Percentiles rank a stretch among this genome's conserved stretches.
These are phyloP conservation scores for Epithemia pelagica DNA, from an alignment of 108 stramenopile species.

Conservation along the genomic window DNA sequence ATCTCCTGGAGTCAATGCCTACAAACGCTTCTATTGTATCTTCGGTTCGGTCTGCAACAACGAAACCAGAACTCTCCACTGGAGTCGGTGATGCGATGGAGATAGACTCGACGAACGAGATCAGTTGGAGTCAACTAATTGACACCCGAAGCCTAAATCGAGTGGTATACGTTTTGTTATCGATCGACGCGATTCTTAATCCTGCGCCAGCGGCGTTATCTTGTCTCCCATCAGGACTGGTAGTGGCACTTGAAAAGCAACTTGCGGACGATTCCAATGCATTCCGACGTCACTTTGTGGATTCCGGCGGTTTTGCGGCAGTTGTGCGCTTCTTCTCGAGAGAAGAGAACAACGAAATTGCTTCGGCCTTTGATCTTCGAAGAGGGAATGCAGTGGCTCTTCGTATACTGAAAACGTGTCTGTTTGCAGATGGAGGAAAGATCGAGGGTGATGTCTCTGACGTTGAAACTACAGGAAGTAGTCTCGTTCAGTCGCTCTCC, in stretches of 20 bases:
- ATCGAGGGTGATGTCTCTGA: not conserved
- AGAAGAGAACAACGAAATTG: constrained; percentile 35
- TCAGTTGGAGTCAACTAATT: constrained; percentile 60
- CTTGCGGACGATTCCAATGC: constrained; percentile 29
- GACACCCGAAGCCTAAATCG: constrained; percentile 63
- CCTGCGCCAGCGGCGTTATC: constrained; percentile 80
- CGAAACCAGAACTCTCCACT: constrained; percentile 3
- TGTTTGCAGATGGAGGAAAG: constrained; percentile 37
- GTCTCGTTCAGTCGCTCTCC: constrained; percentile 46
- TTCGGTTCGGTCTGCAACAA: constrained; percentile 38
- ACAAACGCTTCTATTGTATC: constrained; percentile 66
- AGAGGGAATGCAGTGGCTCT: constrained; percentile 83
- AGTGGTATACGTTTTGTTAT: constrained; percentile 89
- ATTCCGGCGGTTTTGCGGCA: constrained; percentile 87
- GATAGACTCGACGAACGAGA: constrained; percentile 38
- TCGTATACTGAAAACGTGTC: constrained; percentile 76
- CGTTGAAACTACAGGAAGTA: constrained; percentile 47
- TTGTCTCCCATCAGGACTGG: constrained; percentile 26
- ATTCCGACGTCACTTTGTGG: constrained; percentile 75
- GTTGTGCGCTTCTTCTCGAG: constrained; percentile 71
- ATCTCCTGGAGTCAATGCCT: constrained; percentile 86
- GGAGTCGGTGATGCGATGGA: constrained; percentile 54
- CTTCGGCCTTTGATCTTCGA: constrained; percentile 48
- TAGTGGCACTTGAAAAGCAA: constrained; percentile 22
- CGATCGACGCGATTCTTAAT: constrained; percentile 85